Evolutionary conservation across 2,329 filamentous ascomycete genomes (phyloP).

Genomic region (Neopestalotiopsis sp.): DNA sequence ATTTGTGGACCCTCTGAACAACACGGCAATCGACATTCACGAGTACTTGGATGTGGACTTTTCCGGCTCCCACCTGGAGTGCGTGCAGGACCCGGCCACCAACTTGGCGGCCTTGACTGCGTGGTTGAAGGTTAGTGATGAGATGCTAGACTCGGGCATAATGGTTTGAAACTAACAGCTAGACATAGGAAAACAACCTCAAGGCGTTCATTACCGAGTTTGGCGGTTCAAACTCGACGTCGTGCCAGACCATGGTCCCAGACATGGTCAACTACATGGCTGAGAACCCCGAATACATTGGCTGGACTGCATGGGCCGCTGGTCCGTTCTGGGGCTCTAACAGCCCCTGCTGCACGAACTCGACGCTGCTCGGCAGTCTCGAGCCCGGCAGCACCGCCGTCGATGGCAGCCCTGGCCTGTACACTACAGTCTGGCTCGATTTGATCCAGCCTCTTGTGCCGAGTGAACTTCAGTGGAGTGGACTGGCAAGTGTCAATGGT

Average conservation of each 20-base stretch:
- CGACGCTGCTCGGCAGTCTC: slow-evolving; percentile 45
- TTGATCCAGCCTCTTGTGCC: slow-evolving; percentile 49
- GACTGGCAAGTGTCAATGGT: slow-evolving; percentile 33
- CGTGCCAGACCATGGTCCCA: slow-evolving; percentile 44
- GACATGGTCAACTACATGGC: slow-evolving; percentile 51
- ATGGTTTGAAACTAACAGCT: not conserved
- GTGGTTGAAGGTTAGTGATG: slow-evolving; percentile 44
- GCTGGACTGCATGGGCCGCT: slow-evolving; percentile 57
- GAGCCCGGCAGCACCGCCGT: slow-evolving; percentile 50
- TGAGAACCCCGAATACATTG: slow-evolving; percentile 51
- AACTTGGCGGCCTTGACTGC: slow-evolving; percentile 47
- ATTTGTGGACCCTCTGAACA: slow-evolving; percentile 50
- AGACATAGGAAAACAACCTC: slow-evolving; percentile 39
- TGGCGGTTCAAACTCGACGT: slow-evolving; percentile 49
- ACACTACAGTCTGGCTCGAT: slow-evolving; percentile 51
- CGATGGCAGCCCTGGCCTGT: slow-evolving; percentile 48
- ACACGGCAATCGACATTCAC: slow-evolving; percentile 56
- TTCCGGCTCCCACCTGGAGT: slow-evolving; percentile 47
- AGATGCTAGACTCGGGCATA: not conserved
- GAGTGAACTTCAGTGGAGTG: slow-evolving; percentile 42
- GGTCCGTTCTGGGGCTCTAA: slow-evolving; percentile 53
- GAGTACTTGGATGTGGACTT: slow-evolving; percentile 57
- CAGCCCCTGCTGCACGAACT: slow-evolving; percentile 48
- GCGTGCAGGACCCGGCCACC: slow-evolving; percentile 41
- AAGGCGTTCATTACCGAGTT: slow-evolving; percentile 57